Conservation (phyloP, 176 grass and related monocot species). For the Carex cristatella region DNA sequence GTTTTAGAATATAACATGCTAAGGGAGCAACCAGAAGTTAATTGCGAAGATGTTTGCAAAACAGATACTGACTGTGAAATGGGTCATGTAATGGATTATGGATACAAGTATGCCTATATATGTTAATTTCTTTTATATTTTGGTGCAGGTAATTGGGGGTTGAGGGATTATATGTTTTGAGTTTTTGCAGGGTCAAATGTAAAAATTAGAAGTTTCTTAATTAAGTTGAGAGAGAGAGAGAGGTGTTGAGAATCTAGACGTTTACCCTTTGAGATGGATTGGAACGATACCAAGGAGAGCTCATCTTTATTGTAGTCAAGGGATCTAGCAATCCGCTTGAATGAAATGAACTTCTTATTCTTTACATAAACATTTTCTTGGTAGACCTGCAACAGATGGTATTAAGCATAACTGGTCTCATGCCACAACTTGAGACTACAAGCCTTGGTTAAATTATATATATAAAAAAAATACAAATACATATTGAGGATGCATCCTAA, state of each 20-base stretch:
- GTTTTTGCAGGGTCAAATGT: neutral
- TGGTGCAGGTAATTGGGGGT: neutral
- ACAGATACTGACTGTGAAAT: neutral
- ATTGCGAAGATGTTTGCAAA: neutral
- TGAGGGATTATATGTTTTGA: neutral
- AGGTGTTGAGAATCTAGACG: neutral
- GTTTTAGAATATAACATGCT: neutral
- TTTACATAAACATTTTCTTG: slow-evolving; percentile 63
- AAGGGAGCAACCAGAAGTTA: neutral
- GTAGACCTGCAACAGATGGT: slow-evolving; percentile 41
- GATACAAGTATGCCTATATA: neutral
- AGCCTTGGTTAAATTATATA: neutral
- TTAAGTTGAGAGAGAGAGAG: neutral
- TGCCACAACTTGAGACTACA: neutral
- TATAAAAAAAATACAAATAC: neutral
- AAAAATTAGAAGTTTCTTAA: neutral
- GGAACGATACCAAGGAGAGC: slow-evolving; percentile 47
- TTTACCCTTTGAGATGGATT: slow-evolving; percentile 65
- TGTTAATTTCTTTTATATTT: neutral
- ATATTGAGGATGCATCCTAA: neutral
- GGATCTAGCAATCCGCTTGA: slow-evolving; percentile 65
- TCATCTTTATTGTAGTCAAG: slow-evolving; percentile 40
- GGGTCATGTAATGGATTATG: neutral
- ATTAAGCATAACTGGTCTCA: neutral
- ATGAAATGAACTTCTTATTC: slow-evolving; percentile 53